A percentile compares a stretch with the other conserved stretches of the same genome.
These are phyloP conservation scores for Begonia fuchsioides DNA, from an alignment of 306 rosid species.

Conservation along the genomic window DNA sequence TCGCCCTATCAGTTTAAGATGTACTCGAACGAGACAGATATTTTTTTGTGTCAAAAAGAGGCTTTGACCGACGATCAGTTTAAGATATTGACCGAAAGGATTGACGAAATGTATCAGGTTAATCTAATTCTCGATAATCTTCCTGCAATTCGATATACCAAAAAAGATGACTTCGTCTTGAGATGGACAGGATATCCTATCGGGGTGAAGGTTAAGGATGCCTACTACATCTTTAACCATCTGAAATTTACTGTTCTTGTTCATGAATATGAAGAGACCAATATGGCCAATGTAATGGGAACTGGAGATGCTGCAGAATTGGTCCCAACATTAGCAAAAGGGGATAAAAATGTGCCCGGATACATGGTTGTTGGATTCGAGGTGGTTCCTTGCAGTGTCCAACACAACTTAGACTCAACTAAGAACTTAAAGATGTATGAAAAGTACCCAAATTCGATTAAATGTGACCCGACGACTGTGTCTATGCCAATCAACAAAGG, in stretches of 20 bases:
- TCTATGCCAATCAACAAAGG: constrained; percentile 63
- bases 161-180: constrained; percentile 57
- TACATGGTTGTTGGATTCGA: constrained; percentile 97
- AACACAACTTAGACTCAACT: constrained; percentile 36
- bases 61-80: constrained; percentile 48
- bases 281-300: constrained; percentile 84
- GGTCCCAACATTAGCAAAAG: constrained; percentile 38
- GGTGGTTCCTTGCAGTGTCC: constrained; percentile 71
- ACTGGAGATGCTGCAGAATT: constrained; percentile 79
- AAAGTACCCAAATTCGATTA: constrained; percentile 36
- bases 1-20: constrained; percentile 73
- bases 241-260: constrained; percentile 81
- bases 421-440: constrained; percentile 38
- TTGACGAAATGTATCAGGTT: constrained; percentile 94
- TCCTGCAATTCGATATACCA: constrained; percentile 78
- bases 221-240: constrained; percentile 76
- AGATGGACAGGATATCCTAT: constrained; percentile 90
- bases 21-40: constrained; percentile 52
- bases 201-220: constrained; percentile 75
- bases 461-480: constrained; percentile 66
- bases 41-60: constrained; percentile 48
- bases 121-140: constrained; percentile 54
- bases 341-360: constrained; percentile 45
- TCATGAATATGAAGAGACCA: constrained; percentile 75
- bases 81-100: constrained; percentile 65